Evolutionary conservation across 495 filamentous ascomycete genomes (phyloP), one percentile per base, ranked within the genome.

Genomic region (Aspergillus kassunensis): DNA sequence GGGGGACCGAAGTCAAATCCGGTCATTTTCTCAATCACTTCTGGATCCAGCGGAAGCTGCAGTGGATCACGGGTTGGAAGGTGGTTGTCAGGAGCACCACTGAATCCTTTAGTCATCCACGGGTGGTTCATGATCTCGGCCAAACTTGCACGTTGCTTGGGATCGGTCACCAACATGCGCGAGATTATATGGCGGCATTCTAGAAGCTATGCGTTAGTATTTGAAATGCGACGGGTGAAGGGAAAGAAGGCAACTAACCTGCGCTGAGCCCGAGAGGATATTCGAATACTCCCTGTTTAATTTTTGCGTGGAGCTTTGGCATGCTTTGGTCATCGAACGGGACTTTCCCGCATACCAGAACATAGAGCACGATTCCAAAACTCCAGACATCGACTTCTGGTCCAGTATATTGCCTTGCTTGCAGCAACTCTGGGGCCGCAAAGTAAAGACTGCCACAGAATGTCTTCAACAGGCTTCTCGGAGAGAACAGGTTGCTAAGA

Each of bases 261-360:
- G 84, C 74, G 27, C 90, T 89, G 25, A 99, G 81, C 78, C 95
- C 97, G 42, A 83, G 86, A 13, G 95, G 93, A 67, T 97, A 99
- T 65, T 99, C 93, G 18, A 99, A 95, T 16, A 85, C 72, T 34
- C 93, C 93, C 62, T 95, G 93, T 73, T 99, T 99, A 67, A 99
- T 99, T 77, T 99, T 97, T 23, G 91, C 91, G 75, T 99, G 93
- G 41, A 99, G 75, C 54, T 96, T 90, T 21, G 91, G 93, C 93
- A 98, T 98, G 72, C 91, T 96, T 69, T 99, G 93, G 60, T 99
- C 93, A 64, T 99, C 93, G 64, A 99, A 99, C 2, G 93, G 93
- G 4, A 99, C 93, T 67, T 97, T 99, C 8, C 93, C 93, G 67
- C 93, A 99, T 9, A 97, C 93, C 43, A 99, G 70, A 44, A 99